These are phyloP conservation scores for Mucor mucedo DNA, from an alignment of 371 early-diverging fungal species.

Conservation along the genomic window DNA sequence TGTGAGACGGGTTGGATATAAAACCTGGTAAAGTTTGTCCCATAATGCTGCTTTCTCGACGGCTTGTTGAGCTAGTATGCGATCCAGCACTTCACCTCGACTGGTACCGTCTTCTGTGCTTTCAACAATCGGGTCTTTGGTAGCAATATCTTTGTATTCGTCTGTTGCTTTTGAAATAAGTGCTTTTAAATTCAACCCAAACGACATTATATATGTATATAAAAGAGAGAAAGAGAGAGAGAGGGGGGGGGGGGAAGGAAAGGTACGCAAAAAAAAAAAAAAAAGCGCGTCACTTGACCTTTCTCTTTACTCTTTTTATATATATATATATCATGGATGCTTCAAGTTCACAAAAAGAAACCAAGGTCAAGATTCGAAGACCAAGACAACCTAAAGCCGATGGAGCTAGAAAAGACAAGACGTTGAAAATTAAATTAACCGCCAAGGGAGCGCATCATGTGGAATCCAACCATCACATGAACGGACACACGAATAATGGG, in stretches of 20 bases:
- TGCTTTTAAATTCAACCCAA: constrained; percentile 11
- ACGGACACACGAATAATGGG: not conserved
- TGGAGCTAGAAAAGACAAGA: constrained; percentile 28
- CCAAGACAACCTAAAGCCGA: constrained; percentile 25
- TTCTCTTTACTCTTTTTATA: constrained; percentile 1
- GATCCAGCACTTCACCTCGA: constrained; percentile 32
- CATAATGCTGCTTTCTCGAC: constrained; percentile 34
- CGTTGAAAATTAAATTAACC: constrained; percentile 42
- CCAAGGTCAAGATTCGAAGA: constrained; percentile 13
- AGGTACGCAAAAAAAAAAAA: not conserved
- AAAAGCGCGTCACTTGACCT: constrained; percentile 12
- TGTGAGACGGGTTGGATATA: too few relatives aligned
- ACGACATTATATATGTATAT: constrained; percentile 6
- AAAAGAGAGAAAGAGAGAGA: not conserved
- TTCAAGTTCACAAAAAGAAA: not conserved
- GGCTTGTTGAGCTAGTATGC: constrained; percentile 30
- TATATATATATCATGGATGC: constrained; percentile 14
- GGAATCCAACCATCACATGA: not conserved
- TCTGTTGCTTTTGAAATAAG: constrained; percentile 41
- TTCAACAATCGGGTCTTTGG: constrained; percentile 24
- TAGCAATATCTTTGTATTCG: constrained; percentile 33
- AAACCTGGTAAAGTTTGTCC: constrained; percentile 39
- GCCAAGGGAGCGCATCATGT: constrained; percentile 22
- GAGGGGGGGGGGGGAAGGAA: not conserved
- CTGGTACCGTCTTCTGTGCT: constrained; percentile 36